Percentiles rank a stretch among this genome's conserved stretches.
Evolutionary conservation across 257 asterid species (phyloP).

Genomic region (Jacaranda copaia): DNA sequence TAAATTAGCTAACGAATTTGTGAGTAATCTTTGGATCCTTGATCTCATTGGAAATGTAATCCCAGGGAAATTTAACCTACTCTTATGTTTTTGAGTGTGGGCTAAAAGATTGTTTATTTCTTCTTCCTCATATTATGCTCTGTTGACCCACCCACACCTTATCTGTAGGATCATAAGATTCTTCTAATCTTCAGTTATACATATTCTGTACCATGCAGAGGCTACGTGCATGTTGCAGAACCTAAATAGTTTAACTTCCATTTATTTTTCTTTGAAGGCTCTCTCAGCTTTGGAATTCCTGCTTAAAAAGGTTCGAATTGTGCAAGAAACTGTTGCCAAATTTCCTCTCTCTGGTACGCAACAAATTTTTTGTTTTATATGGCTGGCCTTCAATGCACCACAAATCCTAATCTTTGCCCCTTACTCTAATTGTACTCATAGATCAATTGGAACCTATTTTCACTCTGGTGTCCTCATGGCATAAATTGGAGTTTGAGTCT

Average conservation of each 20-base stretch:
- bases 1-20: not conserved
- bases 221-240: conserved; percentile 16
- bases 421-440: conserved; percentile 33
- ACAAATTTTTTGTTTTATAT: conserved; percentile 3
- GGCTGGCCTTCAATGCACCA: conserved; percentile 18
- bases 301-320: conserved; percentile 59
- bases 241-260: conserved; percentile 30
- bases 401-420: not conserved
- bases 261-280: conserved; percentile 55
- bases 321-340: conserved; percentile 73
- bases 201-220: conserved; percentile 13
- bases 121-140: conserved; percentile 4
- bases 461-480: conserved; percentile 74
- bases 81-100: not conserved
- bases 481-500: conserved; percentile 88
- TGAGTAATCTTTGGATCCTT: not conserved
- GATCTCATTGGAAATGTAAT: not conserved
- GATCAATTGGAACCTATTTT: conserved; percentile 70
- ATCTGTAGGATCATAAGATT: not conserved
- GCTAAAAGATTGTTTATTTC: not conserved
- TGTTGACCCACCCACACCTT: not conserved
- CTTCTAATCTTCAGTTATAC: not conserved
- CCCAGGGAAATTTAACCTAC: not conserved
- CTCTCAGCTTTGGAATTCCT: conserved; percentile 85
- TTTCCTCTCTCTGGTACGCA: conserved; percentile 75